Conservation (phyloP, 176 grass and related monocot species). For the Bothriochloa decipiens region DNA sequence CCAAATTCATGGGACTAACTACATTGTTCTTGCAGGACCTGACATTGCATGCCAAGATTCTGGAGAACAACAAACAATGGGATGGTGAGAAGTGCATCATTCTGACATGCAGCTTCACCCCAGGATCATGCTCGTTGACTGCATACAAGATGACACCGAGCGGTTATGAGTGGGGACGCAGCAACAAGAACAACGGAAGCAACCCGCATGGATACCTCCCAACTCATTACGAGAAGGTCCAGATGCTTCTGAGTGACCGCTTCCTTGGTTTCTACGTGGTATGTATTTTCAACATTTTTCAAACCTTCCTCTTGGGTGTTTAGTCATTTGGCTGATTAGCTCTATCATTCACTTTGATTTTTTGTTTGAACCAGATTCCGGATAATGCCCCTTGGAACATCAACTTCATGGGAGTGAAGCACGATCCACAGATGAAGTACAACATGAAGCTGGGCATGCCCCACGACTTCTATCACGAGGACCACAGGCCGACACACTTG, state of each 20-base stretch:
- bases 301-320: background rate
- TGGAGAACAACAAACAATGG: slow-evolving; percentile 97
- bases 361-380: slow-evolving; percentile 56
- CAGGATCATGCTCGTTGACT: slow-evolving; percentile 93
- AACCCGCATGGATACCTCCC: slow-evolving; percentile 97
- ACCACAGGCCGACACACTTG: slow-evolving; percentile 88
- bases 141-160: slow-evolving; percentile 95
- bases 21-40: slow-evolving; percentile 68
- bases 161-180: slow-evolving; percentile 92
- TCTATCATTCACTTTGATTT: background rate
- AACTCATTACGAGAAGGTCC: slow-evolving; percentile 96
- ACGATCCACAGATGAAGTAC: slow-evolving; percentile 82
- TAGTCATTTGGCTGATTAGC: background rate
- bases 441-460: slow-evolving; percentile 82
- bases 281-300: background rate
- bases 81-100: slow-evolving; percentile 99
- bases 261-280: slow-evolving; percentile 99
- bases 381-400: slow-evolving; percentile 93
- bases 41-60: slow-evolving; percentile 75
- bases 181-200: slow-evolving; percentile 98
- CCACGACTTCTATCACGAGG: slow-evolving; percentile 89
- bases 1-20: slow-evolving; percentile 7
- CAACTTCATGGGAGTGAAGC: slow-evolving; percentile 99
- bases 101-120: slow-evolving; percentile 95
- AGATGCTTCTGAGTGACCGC: slow-evolving; percentile 98